Evolutionary conservation across 352 stramenopile genomes (phyloP).

Genomic region (Phytophthora citricola): DNA sequence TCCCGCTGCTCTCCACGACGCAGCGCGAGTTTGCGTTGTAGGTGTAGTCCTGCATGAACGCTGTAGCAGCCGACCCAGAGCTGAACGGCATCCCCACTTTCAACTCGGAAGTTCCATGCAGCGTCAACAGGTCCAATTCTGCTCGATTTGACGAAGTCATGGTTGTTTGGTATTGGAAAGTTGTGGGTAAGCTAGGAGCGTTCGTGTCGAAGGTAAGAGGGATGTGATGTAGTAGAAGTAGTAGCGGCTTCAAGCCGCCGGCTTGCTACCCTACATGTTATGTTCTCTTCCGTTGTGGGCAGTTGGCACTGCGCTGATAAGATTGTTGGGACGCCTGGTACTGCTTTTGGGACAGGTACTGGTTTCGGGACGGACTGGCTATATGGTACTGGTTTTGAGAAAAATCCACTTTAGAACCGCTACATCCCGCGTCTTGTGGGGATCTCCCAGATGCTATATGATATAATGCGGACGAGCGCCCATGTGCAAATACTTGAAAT

Average conservation of each 20-base stretch:
- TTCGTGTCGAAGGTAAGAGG: too few species aligned
- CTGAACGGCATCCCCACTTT: background rate
- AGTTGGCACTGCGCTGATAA: background rate
- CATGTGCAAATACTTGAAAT: too few species aligned
- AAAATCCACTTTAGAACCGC: too few species aligned
- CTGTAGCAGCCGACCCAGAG: background rate
- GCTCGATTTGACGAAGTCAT: background rate
- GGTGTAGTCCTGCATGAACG: constrained; percentile 1
- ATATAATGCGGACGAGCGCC: too few species aligned
- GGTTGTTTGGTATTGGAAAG: background rate
- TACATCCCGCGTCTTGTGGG: too few species aligned
- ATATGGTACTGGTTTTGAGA: too few species aligned
- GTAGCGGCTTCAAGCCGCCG: too few species aligned
- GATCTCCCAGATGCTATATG: too few species aligned
- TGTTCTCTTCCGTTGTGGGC: background rate
- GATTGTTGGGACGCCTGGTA: background rate
- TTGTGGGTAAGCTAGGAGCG: background rate
- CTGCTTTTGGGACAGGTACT: background rate
- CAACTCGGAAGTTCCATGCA: background rate
- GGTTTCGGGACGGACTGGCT: too few species aligned
- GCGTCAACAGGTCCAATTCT: background rate
- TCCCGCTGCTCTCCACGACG: background rate
- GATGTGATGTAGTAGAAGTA: background rate
- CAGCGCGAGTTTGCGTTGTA: background rate
- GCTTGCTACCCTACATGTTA: background rate